Conservation (phyloP, 2,329 filamentous ascomycete genomes). For the Talaromyces funiculosus region DNA sequence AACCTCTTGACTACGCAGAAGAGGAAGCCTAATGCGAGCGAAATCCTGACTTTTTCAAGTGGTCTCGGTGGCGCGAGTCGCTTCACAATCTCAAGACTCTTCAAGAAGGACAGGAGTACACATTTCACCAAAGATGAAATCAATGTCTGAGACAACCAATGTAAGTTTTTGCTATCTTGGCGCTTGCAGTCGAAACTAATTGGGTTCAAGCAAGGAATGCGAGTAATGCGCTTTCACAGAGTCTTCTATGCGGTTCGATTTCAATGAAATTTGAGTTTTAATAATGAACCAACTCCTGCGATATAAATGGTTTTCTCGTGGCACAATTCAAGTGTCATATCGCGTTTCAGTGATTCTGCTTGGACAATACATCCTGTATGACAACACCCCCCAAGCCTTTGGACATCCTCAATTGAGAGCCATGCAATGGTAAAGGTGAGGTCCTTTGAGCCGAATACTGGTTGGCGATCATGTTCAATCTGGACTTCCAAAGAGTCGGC, state of each 20-base stretch:
- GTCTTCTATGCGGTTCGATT: neutral
- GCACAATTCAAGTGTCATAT: slow-evolving; percentile 3
- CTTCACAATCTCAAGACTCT: too few relatives aligned
- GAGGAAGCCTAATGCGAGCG: neutral
- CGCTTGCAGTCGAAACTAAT: neutral
- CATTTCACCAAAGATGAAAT: neutral
- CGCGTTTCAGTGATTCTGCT: neutral
- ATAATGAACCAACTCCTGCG: neutral
- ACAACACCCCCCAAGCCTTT: neutral
- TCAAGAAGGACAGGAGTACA: neutral
- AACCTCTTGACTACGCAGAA: neutral
- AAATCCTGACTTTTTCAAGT: neutral
- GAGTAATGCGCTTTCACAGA: neutral
- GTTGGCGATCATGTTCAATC: slow-evolving; percentile 2
- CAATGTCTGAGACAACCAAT: neutral
- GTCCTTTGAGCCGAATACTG: neutral
- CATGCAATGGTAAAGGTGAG: neutral
- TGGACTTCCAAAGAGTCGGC: slow-evolving; percentile 1
- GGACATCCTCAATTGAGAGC: neutral
- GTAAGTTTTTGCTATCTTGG: neutral
- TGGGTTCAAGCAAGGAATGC: neutral
- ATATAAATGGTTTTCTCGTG: slow-evolving; percentile 3
- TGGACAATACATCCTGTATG: slow-evolving; percentile 2
- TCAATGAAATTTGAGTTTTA: neutral
- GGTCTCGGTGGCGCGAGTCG: too few relatives aligned